phyloP scores from a whole-genome alignment of 768 basidiomycete genomes.

The Chalciporus sphaerocephalus region DNA sequence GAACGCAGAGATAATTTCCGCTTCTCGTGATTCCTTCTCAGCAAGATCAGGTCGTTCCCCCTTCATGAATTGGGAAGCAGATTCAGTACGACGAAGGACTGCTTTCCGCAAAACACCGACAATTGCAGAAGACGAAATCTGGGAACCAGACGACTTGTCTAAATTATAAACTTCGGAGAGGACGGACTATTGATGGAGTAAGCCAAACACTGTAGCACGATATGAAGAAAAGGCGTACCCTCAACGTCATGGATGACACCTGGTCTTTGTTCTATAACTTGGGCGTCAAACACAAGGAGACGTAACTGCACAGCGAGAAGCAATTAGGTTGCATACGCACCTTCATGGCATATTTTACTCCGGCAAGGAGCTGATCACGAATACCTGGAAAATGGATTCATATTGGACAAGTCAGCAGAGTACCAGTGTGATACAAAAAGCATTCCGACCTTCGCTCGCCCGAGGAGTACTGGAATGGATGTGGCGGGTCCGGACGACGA shows the following conservation, averaged over 20 bases:
- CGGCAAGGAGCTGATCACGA: constrained; percentile 46
- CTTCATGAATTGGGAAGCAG: constrained; percentile 50
- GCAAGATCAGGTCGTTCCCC: constrained; percentile 65
- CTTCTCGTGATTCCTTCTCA: constrained; percentile 56
- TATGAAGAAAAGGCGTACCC: constrained; percentile 37
- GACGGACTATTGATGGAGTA: constrained; percentile 44
- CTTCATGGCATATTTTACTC: constrained; percentile 68
- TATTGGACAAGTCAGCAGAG: neutral
- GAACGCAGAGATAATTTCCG: constrained; percentile 48
- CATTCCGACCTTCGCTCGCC: constrained; percentile 20
- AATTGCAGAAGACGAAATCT: constrained; percentile 46
- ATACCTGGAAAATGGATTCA: constrained; percentile 38
- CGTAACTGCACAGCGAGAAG: neutral
- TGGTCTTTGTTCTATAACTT: constrained; percentile 49
- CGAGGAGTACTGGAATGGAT: constrained; percentile 15
- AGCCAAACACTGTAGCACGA: neutral
- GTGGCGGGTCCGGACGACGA: neutral
- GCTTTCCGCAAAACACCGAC: constrained; percentile 56
- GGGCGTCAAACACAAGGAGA: constrained; percentile 2
- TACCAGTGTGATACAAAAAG: neutral
- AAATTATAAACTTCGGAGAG: constrained; percentile 65
- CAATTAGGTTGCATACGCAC: constrained; percentile 32
- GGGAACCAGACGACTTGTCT: constrained; percentile 51
- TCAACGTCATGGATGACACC: constrained; percentile 52
- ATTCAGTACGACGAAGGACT: constrained; percentile 50